phyloP scores from a whole-genome alignment of 2,329 filamentous ascomycete species.

The Calonectria leucothoes region DNA sequence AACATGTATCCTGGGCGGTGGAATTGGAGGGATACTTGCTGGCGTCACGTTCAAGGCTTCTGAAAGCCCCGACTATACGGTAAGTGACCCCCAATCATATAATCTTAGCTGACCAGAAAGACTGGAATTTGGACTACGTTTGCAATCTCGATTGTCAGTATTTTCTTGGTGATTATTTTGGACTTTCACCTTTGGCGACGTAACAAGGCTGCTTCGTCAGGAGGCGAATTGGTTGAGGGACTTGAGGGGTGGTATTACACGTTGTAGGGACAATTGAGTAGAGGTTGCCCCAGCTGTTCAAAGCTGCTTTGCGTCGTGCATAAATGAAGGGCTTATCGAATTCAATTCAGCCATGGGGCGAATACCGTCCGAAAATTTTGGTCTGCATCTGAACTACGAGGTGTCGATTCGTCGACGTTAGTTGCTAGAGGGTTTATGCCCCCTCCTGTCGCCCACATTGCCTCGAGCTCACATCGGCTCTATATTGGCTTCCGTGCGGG shows the following conservation, averaged over 20 bases:
- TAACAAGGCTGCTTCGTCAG: background rate
- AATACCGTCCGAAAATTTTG: too few relatives aligned
- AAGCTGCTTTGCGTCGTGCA: too few relatives aligned
- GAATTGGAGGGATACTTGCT: constrained; percentile 35
- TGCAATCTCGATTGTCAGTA: background rate
- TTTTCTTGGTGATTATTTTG: background rate
- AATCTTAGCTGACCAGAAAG: background rate
- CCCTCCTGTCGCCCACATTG: too few relatives aligned
- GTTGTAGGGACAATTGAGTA: background rate
- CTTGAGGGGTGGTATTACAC: background rate
- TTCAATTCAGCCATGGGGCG: too few relatives aligned
- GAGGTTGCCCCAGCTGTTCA: too few relatives aligned
- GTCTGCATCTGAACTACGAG: too few relatives aligned
- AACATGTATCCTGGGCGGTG: constrained; percentile 32
- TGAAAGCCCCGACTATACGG: background rate
- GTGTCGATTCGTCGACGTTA: too few relatives aligned
- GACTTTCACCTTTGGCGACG: background rate
- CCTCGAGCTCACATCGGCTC: too few relatives aligned
- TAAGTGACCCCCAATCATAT: background rate
- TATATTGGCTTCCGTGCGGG: too few relatives aligned
- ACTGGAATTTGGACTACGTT: background rate
- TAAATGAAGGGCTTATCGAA: too few relatives aligned
- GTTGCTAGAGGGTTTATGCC: too few relatives aligned
- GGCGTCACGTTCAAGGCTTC: background rate
- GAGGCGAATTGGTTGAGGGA: background rate